Conservation (phyloP, 1,284 basidiomycete genomes). For the Hymenochaete sp. region DNA sequence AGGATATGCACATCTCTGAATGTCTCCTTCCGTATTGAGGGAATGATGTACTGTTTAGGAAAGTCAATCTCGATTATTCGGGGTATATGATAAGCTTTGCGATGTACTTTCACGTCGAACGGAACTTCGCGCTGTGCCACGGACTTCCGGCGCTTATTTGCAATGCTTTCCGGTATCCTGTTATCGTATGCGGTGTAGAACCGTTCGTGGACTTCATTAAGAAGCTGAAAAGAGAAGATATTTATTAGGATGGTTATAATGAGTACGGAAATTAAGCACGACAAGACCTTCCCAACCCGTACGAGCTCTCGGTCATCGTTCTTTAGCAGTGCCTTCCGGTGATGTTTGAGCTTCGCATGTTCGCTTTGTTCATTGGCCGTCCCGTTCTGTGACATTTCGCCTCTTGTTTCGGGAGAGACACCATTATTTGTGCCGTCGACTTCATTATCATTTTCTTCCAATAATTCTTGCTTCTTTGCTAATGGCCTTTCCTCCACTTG, state of each 20-base stretch:
- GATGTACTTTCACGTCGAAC: conserved; percentile 21
- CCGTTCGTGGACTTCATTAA: conserved; percentile 65
- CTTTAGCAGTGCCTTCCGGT: conserved; percentile 68
- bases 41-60: conserved; percentile 64
- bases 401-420: conserved; percentile 11
- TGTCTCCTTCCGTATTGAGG: conserved; percentile 66
- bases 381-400: conserved; percentile 12
- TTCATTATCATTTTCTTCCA: conserved; percentile 28
- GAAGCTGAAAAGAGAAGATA: conserved; percentile 41
- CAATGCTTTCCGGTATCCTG: conserved; percentile 30
- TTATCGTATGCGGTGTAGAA: conserved; percentile 67
- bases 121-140: conserved; percentile 26
- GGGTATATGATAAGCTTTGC: conserved; percentile 15
- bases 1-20: conserved; percentile 73
- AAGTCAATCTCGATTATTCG: conserved; percentile 13
- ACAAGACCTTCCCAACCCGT: conserved; percentile 62
- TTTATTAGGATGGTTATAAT: not conserved
- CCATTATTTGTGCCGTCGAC: conserved; percentile 13
- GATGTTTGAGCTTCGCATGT: conserved; percentile 19
- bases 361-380: conserved; percentile 1
- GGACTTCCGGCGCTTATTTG: conserved; percentile 25
- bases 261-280: conserved; percentile 20
- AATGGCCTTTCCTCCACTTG: conserved; percentile 82
- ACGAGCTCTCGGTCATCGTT: conserved; percentile 84
- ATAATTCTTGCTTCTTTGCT: conserved; percentile 77